A percentile compares a stretch with the other conserved stretches of the same genome.
These are phyloP conservation scores for Salicornia ramosissima DNA, from an alignment of 148 eudicot species.

Conservation along the genomic window DNA sequence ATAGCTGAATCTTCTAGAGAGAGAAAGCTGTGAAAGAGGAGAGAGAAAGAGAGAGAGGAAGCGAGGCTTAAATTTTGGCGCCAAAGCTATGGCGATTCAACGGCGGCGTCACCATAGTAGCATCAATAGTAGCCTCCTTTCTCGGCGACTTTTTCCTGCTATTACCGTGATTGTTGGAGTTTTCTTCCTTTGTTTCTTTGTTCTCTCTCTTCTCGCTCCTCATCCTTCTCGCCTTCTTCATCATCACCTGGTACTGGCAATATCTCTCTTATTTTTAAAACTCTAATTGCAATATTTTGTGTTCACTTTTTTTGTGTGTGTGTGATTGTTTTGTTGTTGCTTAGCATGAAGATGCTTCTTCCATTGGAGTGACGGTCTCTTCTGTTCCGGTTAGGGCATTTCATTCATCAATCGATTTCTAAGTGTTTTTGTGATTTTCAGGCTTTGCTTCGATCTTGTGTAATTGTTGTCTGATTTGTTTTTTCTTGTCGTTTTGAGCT, in stretches of 20 bases:
- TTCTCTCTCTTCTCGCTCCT: constrained; percentile 57
- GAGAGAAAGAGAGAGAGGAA: not conserved
- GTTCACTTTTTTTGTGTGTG: not conserved
- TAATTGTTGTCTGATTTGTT: constrained; percentile 22
- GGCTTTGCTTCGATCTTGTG: constrained; percentile 37
- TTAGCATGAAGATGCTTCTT: constrained; percentile 33
- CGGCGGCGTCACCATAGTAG: constrained; percentile 77
- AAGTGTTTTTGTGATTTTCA: not conserved
- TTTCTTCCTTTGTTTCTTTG: constrained; percentile 44
- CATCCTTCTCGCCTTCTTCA: constrained; percentile 32
- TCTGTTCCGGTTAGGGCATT: constrained; percentile 66
- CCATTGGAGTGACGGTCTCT: constrained; percentile 27
- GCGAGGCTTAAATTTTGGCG: constrained; percentile 15
- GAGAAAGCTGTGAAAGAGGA: not conserved
- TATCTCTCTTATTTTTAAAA: not conserved
- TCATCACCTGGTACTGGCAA: constrained; percentile 25
- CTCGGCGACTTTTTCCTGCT: constrained; percentile 35
- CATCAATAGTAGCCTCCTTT: constrained; percentile 21
- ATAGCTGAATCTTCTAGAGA: constrained; percentile 6
- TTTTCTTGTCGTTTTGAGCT: constrained; percentile 20
- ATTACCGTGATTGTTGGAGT: constrained; percentile 38
- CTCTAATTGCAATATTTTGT: not conserved
- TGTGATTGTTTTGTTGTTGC: constrained; percentile 12
- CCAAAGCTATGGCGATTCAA: constrained; percentile 39
- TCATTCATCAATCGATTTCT: not conserved